These are phyloP conservation scores for Gremmenia infestans DNA, from an alignment of 2,329 filamentous ascomycete genomes.

Conservation along the genomic window DNA sequence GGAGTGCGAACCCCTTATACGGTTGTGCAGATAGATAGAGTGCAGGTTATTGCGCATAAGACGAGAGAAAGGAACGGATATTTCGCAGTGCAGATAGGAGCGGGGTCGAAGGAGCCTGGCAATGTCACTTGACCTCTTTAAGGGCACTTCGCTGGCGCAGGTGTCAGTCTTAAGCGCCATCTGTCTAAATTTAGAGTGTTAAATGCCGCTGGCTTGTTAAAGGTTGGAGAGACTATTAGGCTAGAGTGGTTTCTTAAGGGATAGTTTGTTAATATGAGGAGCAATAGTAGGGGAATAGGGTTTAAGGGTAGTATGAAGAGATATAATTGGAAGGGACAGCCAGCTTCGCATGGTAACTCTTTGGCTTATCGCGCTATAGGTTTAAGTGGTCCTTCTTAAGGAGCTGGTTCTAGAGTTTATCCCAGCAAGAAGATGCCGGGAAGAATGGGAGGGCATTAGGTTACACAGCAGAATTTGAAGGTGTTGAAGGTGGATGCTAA, in stretches of 20 bases:
- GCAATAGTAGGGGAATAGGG: slow-evolving; percentile 78
- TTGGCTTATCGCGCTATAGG: slow-evolving; percentile 90
- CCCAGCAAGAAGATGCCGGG: slow-evolving; percentile 98
- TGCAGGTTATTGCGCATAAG: slow-evolving; percentile 85
- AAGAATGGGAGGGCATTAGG: slow-evolving; percentile 84
- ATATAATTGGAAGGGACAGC: slow-evolving; percentile 84
- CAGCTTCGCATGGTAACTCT: slow-evolving; percentile 90
- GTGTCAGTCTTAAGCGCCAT: slow-evolving; percentile 77
- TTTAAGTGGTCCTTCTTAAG: slow-evolving; percentile 83
- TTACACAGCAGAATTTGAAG: slow-evolving; percentile 87
- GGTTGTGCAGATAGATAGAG: slow-evolving; percentile 86
- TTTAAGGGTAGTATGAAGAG: slow-evolving; percentile 98
- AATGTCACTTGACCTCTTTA: slow-evolving; percentile 80
- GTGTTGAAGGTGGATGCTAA: slow-evolving; percentile 83
- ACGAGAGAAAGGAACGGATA: slow-evolving; percentile 79
- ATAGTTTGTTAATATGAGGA: slow-evolving; percentile 83
- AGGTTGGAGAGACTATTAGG: slow-evolving; percentile 68
- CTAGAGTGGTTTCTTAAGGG: slow-evolving; percentile 91
- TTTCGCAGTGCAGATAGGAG: slow-evolving; percentile 86
- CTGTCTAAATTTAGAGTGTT: slow-evolving; percentile 85
- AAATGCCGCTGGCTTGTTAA: slow-evolving; percentile 64
- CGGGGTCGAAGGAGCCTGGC: slow-evolving; percentile 64
- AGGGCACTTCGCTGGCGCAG: slow-evolving; percentile 81
- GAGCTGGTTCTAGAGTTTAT: slow-evolving; percentile 83
- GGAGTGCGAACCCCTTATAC: slow-evolving; percentile 80